These are phyloP conservation scores for Colletotrichum somersetense DNA, from an alignment of 2,329 filamentous ascomycete genomes.

Conservation along the genomic window DNA sequence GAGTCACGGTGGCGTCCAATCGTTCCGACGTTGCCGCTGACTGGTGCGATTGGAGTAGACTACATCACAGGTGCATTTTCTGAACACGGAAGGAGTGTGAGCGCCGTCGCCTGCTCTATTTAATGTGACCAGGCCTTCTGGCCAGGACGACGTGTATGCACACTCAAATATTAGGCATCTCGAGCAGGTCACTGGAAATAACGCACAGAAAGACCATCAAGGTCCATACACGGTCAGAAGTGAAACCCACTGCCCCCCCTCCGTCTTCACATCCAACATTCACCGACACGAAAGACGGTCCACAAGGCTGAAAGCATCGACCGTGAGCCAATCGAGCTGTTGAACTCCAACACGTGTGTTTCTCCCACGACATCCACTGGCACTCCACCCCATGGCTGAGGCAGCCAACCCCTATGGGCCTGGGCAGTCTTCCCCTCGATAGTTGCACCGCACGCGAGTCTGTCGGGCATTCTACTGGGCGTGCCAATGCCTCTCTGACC, in stretches of 20 bases:
- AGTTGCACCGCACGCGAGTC: constrained; percentile 22
- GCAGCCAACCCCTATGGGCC: constrained; percentile 1
- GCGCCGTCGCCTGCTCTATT: constrained; percentile 8
- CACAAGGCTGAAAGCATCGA: constrained; percentile 36
- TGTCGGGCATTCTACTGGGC: not conserved
- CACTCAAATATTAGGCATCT: not conserved
- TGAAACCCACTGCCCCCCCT: constrained; percentile 11
- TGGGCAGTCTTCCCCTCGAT: not conserved
- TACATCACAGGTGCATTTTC: constrained; percentile 19
- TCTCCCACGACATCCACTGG: constrained; percentile 10
- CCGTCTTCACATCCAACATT: constrained; percentile 11
- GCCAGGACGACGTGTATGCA: not conserved
- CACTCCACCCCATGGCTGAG: constrained; percentile 17
- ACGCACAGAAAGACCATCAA: constrained; percentile 29
- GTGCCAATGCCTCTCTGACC: constrained; percentile 21
- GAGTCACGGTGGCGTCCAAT: constrained; percentile 19
- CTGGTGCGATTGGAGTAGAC: not conserved
- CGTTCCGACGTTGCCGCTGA: constrained; percentile 21
- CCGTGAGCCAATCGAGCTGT: constrained; percentile 35
- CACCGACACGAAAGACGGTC: constrained; percentile 28
- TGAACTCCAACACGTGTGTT: constrained; percentile 32
- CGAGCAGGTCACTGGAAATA: constrained; percentile 24
- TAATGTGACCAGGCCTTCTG: constrained; percentile 15
- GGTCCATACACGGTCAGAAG: constrained; percentile 14
- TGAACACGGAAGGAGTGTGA: constrained; percentile 5